Conservation (phyloP, 441 rosid genomes). For the Mallotus repandus region DNA sequence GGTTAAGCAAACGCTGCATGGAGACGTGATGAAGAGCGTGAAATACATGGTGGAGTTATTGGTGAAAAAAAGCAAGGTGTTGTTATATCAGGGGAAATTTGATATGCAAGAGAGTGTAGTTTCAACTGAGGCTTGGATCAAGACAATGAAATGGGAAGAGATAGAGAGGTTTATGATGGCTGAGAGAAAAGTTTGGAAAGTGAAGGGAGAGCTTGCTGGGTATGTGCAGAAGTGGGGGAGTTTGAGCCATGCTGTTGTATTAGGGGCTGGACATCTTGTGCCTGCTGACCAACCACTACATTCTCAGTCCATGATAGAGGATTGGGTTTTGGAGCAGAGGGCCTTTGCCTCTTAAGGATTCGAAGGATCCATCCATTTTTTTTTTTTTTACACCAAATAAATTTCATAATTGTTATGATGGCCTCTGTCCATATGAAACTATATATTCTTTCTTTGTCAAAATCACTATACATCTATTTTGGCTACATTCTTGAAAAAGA, state of each 20-base stretch:
- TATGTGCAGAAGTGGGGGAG: conserved; percentile 67
- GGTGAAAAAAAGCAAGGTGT: conserved; percentile 48
- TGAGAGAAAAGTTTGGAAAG: conserved; percentile 67
- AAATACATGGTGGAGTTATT: conserved; percentile 71
- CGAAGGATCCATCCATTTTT: no score
- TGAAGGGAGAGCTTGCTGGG: conserved; percentile 55
- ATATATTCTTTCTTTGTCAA: no score
- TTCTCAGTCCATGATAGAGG: conserved; percentile 73
- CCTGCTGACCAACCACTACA: conserved; percentile 60
- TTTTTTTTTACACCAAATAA: no score
- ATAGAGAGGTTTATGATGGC: conserved; percentile 40
- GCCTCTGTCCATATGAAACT: no score
- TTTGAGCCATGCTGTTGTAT: conserved; percentile 53
- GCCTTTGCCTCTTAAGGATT: conserved; percentile 29
- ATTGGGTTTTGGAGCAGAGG: conserved; percentile 59
- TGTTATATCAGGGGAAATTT: conserved; percentile 65
- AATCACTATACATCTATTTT: no score
- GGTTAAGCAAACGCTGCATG: conserved; percentile 42
- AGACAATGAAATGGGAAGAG: conserved; percentile 66
- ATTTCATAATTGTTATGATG: no score
- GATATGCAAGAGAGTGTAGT: conserved; percentile 77
- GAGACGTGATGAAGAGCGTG: conserved; percentile 80
- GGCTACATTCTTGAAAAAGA: no score
- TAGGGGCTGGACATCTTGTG: conserved; percentile 77
- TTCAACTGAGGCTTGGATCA: conserved; percentile 77